Conservation (phyloP, 2,329 filamentous ascomycete species). For the Aspergillus terreus region DNA sequence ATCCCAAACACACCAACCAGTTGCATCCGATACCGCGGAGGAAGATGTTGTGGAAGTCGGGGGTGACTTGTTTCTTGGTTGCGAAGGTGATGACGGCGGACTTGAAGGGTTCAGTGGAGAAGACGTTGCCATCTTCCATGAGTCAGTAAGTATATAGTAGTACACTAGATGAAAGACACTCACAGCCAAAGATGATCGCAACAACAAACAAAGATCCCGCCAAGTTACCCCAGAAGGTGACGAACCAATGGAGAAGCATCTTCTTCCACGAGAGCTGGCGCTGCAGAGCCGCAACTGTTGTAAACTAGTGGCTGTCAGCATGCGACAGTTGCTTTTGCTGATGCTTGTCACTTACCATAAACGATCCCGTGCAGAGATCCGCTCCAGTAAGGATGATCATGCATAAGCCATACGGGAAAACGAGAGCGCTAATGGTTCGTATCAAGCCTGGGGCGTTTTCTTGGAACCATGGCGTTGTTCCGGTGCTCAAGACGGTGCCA, state of each 20-base stretch:
- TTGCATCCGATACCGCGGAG: constrained; percentile 54
- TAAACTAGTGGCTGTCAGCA: constrained; percentile 30
- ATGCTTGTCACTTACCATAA: constrained; percentile 35
- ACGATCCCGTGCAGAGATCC: constrained; percentile 48
- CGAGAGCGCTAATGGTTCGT: constrained; percentile 42
- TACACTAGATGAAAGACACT: constrained; percentile 6
- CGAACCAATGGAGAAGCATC: constrained; percentile 41
- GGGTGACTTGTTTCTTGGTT: constrained; percentile 48
- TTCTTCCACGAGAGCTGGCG: constrained; percentile 35
- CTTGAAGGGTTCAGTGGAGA: constrained; percentile 43
- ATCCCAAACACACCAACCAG: constrained; percentile 56
- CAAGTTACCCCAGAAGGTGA: constrained; percentile 50
- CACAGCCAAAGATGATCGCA: constrained; percentile 48
- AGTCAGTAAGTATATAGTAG: not conserved
- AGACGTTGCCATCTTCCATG: constrained; percentile 44
- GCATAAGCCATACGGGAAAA: constrained; percentile 50
- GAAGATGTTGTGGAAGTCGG: constrained; percentile 52
- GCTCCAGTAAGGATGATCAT: constrained; percentile 49
- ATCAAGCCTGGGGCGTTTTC: constrained; percentile 49
- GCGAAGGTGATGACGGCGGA: constrained; percentile 45
- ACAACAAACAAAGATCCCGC: constrained; percentile 49
- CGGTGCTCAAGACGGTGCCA: constrained; percentile 45
- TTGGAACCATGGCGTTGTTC: constrained; percentile 46
- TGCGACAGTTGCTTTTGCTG: not conserved
- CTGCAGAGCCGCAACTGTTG: constrained; percentile 44